Percentiles rank a stretch among this genome's conserved stretches.
Conservation (phyloP, 192 early-diverging fungal species). For the Powellomyces hirtus region DNA sequence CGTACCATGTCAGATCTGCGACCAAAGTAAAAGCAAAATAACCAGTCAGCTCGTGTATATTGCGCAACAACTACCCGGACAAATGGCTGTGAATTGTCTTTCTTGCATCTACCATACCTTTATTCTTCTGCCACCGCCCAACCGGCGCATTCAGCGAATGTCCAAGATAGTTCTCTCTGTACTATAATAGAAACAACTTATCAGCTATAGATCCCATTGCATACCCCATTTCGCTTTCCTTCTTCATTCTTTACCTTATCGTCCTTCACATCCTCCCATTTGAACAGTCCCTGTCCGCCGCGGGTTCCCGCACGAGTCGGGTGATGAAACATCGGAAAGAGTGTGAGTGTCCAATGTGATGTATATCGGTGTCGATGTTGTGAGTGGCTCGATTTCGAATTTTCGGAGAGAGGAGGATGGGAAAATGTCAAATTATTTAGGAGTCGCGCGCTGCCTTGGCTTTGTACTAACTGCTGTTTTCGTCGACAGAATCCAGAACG, state of each 20-base stretch:
- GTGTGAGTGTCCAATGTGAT: no score
- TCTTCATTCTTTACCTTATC: constrained; percentile 21
- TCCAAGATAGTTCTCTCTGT: constrained; percentile 83
- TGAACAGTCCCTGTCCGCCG: constrained; percentile 44
- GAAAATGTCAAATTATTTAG: no score
- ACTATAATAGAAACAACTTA: constrained; percentile 27
- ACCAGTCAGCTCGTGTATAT: background rate
- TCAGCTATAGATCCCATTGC: no score
- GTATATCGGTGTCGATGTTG: no score
- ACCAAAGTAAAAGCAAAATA: no score
- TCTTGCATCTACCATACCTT: constrained; percentile 39
- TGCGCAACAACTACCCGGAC: no score
- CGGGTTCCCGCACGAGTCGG: constrained; percentile 34
- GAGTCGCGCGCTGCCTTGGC: no score
- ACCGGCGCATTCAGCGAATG: constrained; percentile 78
- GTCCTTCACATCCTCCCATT: constrained; percentile 44
- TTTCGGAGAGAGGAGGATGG: no score
- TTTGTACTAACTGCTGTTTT: no score
- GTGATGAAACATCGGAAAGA: constrained; percentile 32
- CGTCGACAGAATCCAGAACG: no score
- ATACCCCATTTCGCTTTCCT: background rate
- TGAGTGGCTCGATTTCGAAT: no score
- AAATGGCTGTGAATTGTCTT: no score
- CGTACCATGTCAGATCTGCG: constrained; percentile 64
- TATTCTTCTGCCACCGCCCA: constrained; percentile 70